phyloP scores from a whole-genome alignment of 2,329 filamentous ascomycete genomes.

The Paraphaeosphaeria sporulosa region DNA sequence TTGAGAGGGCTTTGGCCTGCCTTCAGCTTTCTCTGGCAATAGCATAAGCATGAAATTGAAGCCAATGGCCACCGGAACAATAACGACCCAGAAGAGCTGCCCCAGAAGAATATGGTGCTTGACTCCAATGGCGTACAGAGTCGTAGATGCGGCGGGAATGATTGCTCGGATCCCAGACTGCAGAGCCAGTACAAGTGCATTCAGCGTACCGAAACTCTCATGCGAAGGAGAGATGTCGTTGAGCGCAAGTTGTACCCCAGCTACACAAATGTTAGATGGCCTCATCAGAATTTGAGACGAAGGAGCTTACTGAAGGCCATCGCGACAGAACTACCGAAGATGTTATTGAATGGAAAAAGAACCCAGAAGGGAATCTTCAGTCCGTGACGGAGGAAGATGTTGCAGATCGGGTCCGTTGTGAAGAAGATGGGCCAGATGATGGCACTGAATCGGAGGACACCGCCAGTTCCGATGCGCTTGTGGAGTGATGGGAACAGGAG shows the following conservation, averaged over 20 bases:
- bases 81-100: constrained; percentile 70
- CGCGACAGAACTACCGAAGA: constrained; percentile 67
- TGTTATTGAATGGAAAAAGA: constrained; percentile 53
- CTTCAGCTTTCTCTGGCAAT: constrained; percentile 24
- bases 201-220: constrained; percentile 72
- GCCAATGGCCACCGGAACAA: constrained; percentile 46
- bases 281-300: neutral
- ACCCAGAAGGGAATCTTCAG: constrained; percentile 65
- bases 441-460: constrained; percentile 67
- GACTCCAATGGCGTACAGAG: constrained; percentile 72
- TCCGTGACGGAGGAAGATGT: constrained; percentile 62
- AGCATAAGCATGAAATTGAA: constrained; percentile 12
- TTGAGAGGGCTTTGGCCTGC: constrained; percentile 5
- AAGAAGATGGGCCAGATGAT: constrained; percentile 71
- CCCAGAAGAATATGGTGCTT: constrained; percentile 68
- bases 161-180: constrained; percentile 70
- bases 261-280: constrained; percentile 28
- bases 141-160: constrained; percentile 70
- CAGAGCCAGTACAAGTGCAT: constrained; percentile 71
- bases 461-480: constrained; percentile 69
- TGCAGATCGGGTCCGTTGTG: constrained; percentile 60
- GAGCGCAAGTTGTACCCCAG: constrained; percentile 73
- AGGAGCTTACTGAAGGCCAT: constrained; percentile 69
- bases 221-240: constrained; percentile 76
- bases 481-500: constrained; percentile 74